phyloP scores from a whole-genome alignment of 2,329 filamentous ascomycete genomes.

The Cryoendolithus antarcticus region DNA sequence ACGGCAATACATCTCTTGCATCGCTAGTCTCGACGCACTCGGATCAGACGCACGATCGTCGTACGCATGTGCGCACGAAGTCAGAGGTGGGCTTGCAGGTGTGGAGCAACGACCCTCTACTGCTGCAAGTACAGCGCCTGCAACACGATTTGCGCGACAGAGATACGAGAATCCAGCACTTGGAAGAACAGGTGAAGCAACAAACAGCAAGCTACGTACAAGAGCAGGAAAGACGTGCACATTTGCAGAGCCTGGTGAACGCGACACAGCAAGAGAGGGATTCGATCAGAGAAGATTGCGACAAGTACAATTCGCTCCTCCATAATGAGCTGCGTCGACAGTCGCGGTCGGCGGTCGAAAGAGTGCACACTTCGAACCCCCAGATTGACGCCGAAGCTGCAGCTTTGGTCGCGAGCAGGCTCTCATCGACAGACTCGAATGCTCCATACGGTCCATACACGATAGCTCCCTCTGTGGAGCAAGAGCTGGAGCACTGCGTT shows the following conservation, averaged over 20 bases:
- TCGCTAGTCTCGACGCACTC: not conserved
- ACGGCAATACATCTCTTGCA: not conserved
- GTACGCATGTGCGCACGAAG: not conserved
- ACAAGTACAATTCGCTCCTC: constrained; percentile 28
- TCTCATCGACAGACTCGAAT: not conserved
- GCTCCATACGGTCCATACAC: not conserved
- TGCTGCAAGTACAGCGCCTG: not conserved
- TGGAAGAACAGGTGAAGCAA: not conserved
- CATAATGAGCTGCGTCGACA: constrained; percentile 29
- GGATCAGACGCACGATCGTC: not conserved
- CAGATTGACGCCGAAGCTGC: constrained; percentile 9
- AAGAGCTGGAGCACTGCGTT: constrained; percentile 19
- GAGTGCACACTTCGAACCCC: constrained; percentile 7
- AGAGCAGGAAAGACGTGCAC: not conserved
- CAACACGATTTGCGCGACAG: not conserved
- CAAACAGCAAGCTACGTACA: not conserved
- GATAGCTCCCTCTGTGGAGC: constrained; percentile 9
- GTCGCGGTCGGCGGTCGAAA: constrained; percentile 11
- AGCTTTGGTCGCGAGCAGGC: not conserved
- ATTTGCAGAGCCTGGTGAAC: not conserved
- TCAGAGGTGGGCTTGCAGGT: not conserved
- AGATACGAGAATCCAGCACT: not conserved
- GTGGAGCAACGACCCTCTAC: not conserved
- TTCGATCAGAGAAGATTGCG: constrained; percentile 19
- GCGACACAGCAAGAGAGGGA: not conserved